These are phyloP conservation scores for Debaryomyces psychrophilus DNA, from an alignment of 1,139 yeast species.

Conservation along the genomic window DNA sequence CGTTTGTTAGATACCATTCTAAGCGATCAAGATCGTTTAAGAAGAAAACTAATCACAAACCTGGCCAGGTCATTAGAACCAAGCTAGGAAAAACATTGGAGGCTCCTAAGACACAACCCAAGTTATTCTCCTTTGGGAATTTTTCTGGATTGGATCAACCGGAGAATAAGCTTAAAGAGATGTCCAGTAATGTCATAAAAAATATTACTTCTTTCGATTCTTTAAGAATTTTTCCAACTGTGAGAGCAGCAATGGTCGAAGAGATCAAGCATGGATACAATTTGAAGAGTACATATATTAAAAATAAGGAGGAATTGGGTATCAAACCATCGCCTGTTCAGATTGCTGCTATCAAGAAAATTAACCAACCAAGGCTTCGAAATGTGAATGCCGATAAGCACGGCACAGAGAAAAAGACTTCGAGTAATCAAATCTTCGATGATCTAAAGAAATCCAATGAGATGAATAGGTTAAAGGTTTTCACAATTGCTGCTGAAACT, in stretches of 20 bases:
- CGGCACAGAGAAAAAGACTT: conserved; percentile 27
- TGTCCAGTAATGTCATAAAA: conserved; percentile 35
- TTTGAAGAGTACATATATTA: conserved; percentile 39
- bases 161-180: conserved; percentile 20
- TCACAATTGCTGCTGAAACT: conserved; percentile 91
- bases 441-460: conserved; percentile 37
- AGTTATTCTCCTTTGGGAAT: conserved; percentile 25
- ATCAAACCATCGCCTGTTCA: conserved; percentile 49
- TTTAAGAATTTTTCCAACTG: conserved; percentile 66
- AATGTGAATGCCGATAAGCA: conserved; percentile 23
- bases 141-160: conserved; percentile 32
- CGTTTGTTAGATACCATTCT: conserved; percentile 4
- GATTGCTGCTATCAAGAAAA: conserved; percentile 48
- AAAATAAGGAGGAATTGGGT: conserved; percentile 32
- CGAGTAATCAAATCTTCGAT: conserved; percentile 25
- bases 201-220: conserved; percentile 65
- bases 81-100: conserved; percentile 14
- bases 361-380: conserved; percentile 36
- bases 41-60: conserved; percentile 5
- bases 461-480: conserved; percentile 54
- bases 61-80: conserved; percentile 11
- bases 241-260: conserved; percentile 63
- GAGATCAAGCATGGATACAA: conserved; percentile 57
- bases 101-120: conserved; percentile 16
- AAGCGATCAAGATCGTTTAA: conserved; percentile 7